Base-by-base conservation (phyloP, 768 basidiomycete genomes). In the Leucosporidium yakuticum region DNA sequence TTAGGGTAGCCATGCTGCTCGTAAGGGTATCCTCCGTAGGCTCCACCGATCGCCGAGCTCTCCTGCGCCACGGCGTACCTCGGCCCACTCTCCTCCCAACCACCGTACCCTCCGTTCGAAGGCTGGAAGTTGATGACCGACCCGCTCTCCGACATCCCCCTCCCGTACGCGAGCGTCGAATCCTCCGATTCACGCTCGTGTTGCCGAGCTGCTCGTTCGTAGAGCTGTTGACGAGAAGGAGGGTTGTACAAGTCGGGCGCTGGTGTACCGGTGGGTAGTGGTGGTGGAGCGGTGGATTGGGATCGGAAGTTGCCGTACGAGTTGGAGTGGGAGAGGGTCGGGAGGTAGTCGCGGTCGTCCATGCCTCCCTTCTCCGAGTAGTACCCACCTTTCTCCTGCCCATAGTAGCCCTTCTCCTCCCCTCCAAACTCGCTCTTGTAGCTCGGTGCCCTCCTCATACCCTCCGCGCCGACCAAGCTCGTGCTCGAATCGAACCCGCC, bases 71-170 rank as follows among this genome's bases (percentile, higher is more conserved):
- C 23, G 15, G 25, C 53, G 12, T 54, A 29, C 53, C 53, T 25
- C 53, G 53, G 39, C 8, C 57, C 64, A 32, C 64, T 60, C 62
- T 68, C 67, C 44, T 68, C 67, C 67, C 67, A 68, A 25, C 51
- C 60, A 3, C 60, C 60, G 20, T 61, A 60, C 1, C 48, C 29
- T 57, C 59, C 29, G n/a, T 19, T 53, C 36, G 56, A 36, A 54
- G 5, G 34, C 12, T 36, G 39, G 14, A 44, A 44, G 39, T 44
- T 44, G 39, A 44, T 59, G 19, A 23, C 59, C 4, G 25, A 19
- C 34, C 34, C 51, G n/a, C 31, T 29, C 32, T 14, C 64, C 27
- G 23, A 2, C 5, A 27, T 58, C 20, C 34, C 39, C 36, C 17
- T 4, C 64, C 54, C 64, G 49, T 65, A 47, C 17, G 9, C 25